phyloP scores from a whole-genome alignment of 768 basidiomycete genomes.

The Tylopilus intermedius region DNA sequence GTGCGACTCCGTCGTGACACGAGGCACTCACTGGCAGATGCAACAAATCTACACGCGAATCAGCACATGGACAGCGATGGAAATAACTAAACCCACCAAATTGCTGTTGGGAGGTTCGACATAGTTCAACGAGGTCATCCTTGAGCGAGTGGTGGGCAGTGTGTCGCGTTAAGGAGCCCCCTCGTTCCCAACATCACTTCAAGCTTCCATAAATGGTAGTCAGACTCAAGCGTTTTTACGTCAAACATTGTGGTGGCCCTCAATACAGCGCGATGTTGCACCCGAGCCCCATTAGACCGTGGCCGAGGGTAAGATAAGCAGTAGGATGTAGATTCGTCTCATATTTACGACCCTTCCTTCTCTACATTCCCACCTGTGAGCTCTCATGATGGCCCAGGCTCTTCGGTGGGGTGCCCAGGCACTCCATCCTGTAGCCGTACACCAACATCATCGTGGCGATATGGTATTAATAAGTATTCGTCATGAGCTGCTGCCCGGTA shows the following conservation, averaged over 20 bases:
- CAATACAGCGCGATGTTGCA: no score
- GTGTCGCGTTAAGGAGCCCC: conserved; percentile 6
- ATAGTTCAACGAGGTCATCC: conserved; percentile 43
- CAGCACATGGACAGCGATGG: neutral
- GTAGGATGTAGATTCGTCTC: no score
- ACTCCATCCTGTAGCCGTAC: no score
- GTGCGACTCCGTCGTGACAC: neutral
- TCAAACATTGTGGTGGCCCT: neutral
- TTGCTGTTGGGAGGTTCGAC: conserved; percentile 61
- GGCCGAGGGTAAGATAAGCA: no score
- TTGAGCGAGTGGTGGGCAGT: conserved; percentile 3
- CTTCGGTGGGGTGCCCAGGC: no score
- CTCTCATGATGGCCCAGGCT: no score
- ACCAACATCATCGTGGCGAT: no score
- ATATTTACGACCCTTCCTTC: no score
- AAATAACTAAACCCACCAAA: conserved; percentile 39
- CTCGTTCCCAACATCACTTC: neutral
- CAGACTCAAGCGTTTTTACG: conserved; percentile 16
- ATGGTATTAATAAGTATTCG: no score
- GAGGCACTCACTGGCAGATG: conserved; percentile 55
- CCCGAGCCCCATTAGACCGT: no score
- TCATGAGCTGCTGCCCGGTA: no score
- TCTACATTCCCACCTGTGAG: no score
- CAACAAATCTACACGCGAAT: conserved; percentile 57
- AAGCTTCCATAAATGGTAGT: conserved; percentile 13